phyloP scores from a whole-genome alignment of 176 grass and related monocot species.

The Eleusine coracana region DNA sequence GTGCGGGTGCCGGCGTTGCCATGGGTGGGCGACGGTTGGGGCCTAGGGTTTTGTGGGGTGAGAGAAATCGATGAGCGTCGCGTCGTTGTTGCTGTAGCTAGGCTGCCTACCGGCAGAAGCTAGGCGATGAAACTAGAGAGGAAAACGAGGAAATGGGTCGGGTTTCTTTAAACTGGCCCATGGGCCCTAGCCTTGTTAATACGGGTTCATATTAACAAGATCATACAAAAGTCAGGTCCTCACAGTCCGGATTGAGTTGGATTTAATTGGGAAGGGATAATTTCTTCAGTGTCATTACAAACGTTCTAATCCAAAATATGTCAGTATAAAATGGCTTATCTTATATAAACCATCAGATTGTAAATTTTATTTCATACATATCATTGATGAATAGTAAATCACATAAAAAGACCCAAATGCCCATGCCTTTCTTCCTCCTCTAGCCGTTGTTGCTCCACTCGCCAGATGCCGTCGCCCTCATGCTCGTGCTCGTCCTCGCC shows the following conservation, averaged over 20 bases:
- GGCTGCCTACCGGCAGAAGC: conserved; percentile 1
- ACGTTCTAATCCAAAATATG: no score
- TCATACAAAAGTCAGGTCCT: no score
- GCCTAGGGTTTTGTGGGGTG: conserved; percentile 51
- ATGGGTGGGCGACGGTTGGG: conserved; percentile 31
- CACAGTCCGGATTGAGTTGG: neutral
- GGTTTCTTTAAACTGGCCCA: neutral
- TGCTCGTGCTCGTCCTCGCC: no score
- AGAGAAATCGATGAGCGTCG: conserved; percentile 17
- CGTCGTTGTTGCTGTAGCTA: neutral
- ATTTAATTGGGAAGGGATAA: neutral
- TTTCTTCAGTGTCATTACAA: no score
- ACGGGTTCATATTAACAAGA: neutral
- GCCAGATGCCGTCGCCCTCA: no score
- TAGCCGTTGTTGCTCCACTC: no score
- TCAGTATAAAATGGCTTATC: no score
- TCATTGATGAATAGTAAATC: no score
- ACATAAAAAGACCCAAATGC: no score
- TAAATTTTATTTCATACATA: no score
- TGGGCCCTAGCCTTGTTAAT: neutral
- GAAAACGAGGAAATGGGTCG: neutral
- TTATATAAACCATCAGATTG: no score
- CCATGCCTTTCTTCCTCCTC: no score
- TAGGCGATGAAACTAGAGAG: neutral
- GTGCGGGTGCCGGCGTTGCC: conserved; percentile 34